These are phyloP conservation scores for Papiliotrema flavescens DNA, from an alignment of 1,284 basidiomycete genomes.

Conservation along the genomic window DNA sequence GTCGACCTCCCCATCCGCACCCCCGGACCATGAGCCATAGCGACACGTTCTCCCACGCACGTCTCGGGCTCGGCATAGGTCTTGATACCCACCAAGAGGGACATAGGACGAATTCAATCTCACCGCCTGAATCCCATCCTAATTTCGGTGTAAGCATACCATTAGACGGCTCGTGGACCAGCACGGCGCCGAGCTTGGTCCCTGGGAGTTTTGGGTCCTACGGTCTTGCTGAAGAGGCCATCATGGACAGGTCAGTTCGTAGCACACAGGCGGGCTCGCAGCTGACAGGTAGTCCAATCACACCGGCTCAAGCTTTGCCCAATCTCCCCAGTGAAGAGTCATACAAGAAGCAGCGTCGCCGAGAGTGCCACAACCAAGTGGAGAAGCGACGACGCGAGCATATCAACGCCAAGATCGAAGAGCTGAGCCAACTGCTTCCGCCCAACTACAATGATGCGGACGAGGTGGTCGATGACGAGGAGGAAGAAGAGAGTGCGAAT, in stretches of 20 bases:
- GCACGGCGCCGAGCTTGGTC: constrained; percentile 2
- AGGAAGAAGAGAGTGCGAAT: constrained; percentile 25
- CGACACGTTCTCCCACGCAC: constrained; percentile 8
- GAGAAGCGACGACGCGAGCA: constrained; percentile 46
- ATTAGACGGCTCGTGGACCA: neutral
- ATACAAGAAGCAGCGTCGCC: constrained; percentile 36
- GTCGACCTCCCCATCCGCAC: constrained; percentile 7
- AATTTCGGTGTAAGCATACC: constrained; percentile 32
- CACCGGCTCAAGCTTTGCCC: constrained; percentile 28
- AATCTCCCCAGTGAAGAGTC: constrained; percentile 25
- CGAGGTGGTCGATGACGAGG: constrained; percentile 34
- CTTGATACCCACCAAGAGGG: constrained; percentile 25
- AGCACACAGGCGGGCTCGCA: neutral
- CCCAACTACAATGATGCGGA: constrained; percentile 22
- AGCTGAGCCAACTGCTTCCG: constrained; percentile 39
- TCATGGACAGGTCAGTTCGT: constrained; percentile 3
- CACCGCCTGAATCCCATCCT: constrained; percentile 20
- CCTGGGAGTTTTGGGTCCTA: constrained; percentile 8
- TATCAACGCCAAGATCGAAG: constrained; percentile 48
- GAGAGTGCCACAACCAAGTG: constrained; percentile 48
- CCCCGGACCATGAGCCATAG: constrained; percentile 12
- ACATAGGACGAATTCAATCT: constrained; percentile 23
- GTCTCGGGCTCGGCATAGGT: constrained; percentile 15
- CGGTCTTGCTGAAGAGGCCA: constrained; percentile 2
- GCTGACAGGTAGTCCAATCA: constrained; percentile 25